Percentiles rank a stretch among this genome's conserved stretches.
Evolutionary conservation across 73 alveolate species (phyloP).

Genomic region (Halteria grandinella): DNA sequence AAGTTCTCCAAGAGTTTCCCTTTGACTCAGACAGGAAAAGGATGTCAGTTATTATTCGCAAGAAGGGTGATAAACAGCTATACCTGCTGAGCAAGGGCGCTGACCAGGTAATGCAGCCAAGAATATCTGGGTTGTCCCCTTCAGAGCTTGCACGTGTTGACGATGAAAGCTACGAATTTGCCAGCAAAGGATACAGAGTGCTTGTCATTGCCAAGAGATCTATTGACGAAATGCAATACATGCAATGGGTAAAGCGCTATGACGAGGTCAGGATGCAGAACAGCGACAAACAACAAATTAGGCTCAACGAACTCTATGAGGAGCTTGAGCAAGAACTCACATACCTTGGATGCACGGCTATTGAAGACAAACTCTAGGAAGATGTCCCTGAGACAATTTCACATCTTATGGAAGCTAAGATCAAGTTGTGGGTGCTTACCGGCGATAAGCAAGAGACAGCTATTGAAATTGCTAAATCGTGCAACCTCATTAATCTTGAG

Average conservation of each 20-base stretch:
- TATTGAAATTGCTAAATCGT: slow-evolving; percentile 78
- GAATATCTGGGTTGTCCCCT: no score
- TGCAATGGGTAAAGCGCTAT: slow-evolving; percentile 43
- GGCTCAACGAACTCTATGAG: slow-evolving; percentile 51
- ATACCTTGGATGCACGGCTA: slow-evolving; percentile 78
- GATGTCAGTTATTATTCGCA: slow-evolving; percentile 72
- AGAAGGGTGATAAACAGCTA: slow-evolving; percentile 25
- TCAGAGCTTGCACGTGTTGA: slow-evolving; percentile 43
- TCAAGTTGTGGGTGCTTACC: slow-evolving; percentile 87
- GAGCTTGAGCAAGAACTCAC: slow-evolving; percentile 61
- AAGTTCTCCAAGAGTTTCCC: slow-evolving; percentile 73
- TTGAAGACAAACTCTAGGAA: slow-evolving; percentile 87
- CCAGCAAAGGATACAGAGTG: slow-evolving; percentile 75
- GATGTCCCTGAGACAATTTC: slow-evolving; percentile 88
- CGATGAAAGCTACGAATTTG: slow-evolving; percentile 64
- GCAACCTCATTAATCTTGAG: slow-evolving; percentile 70
- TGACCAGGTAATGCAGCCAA: slow-evolving; percentile 70
- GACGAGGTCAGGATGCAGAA: slow-evolving; percentile 42
- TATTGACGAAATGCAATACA: slow-evolving; percentile 42
- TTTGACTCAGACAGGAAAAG: slow-evolving; percentile 78
- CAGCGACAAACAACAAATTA: slow-evolving; percentile 44
- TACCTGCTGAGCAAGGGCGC: slow-evolving; percentile 74
- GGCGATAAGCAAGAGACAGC: slow-evolving; percentile 93
- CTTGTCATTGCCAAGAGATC: slow-evolving; percentile 73
- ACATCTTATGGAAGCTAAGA: slow-evolving; percentile 75